phyloP scores from a whole-genome alignment of 2,329 filamentous ascomycete genomes.

The Xylariales sp. region DNA sequence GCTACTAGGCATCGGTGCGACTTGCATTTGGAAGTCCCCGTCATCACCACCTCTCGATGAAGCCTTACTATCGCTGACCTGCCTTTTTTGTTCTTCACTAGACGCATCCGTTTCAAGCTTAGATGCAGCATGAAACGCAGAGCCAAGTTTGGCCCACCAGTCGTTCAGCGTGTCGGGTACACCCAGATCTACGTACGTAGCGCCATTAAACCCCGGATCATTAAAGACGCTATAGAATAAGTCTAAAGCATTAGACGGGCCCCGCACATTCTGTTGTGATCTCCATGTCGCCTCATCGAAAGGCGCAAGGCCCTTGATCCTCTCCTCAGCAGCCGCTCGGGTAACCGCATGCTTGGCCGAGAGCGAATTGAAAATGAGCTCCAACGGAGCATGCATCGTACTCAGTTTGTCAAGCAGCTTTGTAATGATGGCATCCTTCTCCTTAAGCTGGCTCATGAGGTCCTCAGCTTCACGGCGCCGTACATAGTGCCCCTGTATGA shows the following conservation, averaged over 20 bases:
- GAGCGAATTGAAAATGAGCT: constrained; percentile 64
- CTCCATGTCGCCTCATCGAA: constrained; percentile 59
- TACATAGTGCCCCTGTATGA: constrained; percentile 60
- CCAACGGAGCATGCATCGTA: constrained; percentile 62
- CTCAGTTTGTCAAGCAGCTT: constrained; percentile 67
- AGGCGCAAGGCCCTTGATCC: constrained; percentile 63
- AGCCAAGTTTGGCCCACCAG: constrained; percentile 63
- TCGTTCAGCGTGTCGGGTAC: constrained; percentile 54
- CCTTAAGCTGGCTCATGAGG: constrained; percentile 57
- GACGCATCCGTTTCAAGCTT: constrained; percentile 30
- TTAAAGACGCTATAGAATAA: constrained; percentile 59
- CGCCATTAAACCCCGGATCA: constrained; percentile 49
- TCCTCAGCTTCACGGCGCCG: constrained; percentile 56
- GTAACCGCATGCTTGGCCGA: constrained; percentile 61
- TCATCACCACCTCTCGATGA: constrained; percentile 53
- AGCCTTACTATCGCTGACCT: constrained; percentile 36
- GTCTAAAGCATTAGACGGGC: constrained; percentile 49
- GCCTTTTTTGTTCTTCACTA: constrained; percentile 28
- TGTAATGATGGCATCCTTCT: constrained; percentile 64
- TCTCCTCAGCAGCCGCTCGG: constrained; percentile 58
- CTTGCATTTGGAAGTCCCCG: constrained; percentile 65
- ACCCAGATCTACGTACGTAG: constrained; percentile 47
- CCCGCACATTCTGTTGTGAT: constrained; percentile 42
- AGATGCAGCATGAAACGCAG: constrained; percentile 40
- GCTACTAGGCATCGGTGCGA: constrained; percentile 55